Conservation (phyloP, 2,329 filamentous ascomycete genomes). For the Neocatenulostroma microsporum region DNA sequence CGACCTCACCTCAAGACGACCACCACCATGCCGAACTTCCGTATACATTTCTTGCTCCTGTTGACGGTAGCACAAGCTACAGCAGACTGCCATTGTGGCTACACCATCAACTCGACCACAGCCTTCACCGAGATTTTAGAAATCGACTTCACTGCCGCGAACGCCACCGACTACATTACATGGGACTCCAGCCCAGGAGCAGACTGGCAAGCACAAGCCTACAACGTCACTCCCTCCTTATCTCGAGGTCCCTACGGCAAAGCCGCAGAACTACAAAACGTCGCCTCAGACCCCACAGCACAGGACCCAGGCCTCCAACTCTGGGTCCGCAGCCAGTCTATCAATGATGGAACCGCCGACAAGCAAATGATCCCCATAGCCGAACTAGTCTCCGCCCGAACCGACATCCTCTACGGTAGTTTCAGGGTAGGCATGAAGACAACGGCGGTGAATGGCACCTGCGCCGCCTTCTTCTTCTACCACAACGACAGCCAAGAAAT, state of each 20-base stretch:
- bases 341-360: slow-evolving; percentile 2
- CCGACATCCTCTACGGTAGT: slow-evolving; percentile 61
- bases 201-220: slow-evolving; percentile 61
- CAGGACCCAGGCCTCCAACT: slow-evolving; percentile 51
- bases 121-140: slow-evolving; percentile 67
- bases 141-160: slow-evolving; percentile 57
- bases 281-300: slow-evolving; percentile 47
- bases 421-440: slow-evolving; percentile 62
- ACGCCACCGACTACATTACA: slow-evolving; percentile 25
- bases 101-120: slow-evolving; percentile 48
- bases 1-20: too few relatives aligned
- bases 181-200: slow-evolving; percentile 17
- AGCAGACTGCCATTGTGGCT: slow-evolving; percentile 65
- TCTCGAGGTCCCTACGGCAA: slow-evolving; percentile 61
- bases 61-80: slow-evolving; percentile 13
- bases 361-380: slow-evolving; percentile 51
- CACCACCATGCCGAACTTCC: too few relatives aligned
- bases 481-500: slow-evolving; percentile 73
- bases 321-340: slow-evolving; percentile 41
- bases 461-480: slow-evolving; percentile 77
- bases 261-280: slow-evolving; percentile 50
- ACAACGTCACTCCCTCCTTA: slow-evolving; percentile 52
- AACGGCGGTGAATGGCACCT: slow-evolving; percentile 56
- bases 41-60: slow-evolving; percentile 1
- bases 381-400: slow-evolving; percentile 55